Percentiles rank a stretch among this genome's conserved stretches.
Evolutionary conservation across 2,329 filamentous ascomycete species (phyloP).

Genomic region (Botrytis elliptica): DNA sequence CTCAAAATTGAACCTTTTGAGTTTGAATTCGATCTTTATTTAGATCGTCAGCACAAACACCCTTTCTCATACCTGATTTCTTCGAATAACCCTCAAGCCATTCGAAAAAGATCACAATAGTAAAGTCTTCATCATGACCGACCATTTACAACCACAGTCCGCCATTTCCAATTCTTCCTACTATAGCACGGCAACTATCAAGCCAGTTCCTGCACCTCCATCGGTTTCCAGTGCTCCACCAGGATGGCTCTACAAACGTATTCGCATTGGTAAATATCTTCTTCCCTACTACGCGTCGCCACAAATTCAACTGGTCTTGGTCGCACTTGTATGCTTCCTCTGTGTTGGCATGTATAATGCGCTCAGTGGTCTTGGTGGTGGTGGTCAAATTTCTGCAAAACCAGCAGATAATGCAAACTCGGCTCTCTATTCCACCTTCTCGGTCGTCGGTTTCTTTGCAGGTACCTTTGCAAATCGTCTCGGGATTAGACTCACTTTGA

Average conservation of each 20-base stretch:
- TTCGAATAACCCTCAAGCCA: not conserved
- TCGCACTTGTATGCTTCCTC: constrained; percentile 66
- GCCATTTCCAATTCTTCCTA: constrained; percentile 12
- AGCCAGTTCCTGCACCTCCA: not conserved
- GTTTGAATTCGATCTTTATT: not conserved
- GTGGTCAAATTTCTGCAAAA: constrained; percentile 51
- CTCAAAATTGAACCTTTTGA: not conserved
- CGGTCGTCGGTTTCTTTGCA: constrained; percentile 64
- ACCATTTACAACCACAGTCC: constrained; percentile 6
- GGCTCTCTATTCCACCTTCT: constrained; percentile 49
- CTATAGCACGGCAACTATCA: constrained; percentile 6
- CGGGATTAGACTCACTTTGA: constrained; percentile 65
- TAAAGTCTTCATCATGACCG: constrained; percentile 4
- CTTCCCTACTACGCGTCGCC: constrained; percentile 72
- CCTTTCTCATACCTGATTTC: not conserved
- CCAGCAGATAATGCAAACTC: constrained; percentile 41
- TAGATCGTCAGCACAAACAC: not conserved
- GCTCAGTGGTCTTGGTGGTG: constrained; percentile 60
- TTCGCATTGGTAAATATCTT: constrained; percentile 45
- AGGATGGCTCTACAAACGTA: constrained; percentile 18
- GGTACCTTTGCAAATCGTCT: constrained; percentile 74
- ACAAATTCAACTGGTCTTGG: constrained; percentile 66
- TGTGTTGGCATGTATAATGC: constrained; percentile 72
- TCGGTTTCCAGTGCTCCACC: not conserved
- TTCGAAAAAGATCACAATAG: not conserved